Percentiles rank a stretch among this genome's conserved stretches.
phyloP scores from a whole-genome alignment of 768 basidiomycete genomes.

The Rhizopogon salebrosus region DNA sequence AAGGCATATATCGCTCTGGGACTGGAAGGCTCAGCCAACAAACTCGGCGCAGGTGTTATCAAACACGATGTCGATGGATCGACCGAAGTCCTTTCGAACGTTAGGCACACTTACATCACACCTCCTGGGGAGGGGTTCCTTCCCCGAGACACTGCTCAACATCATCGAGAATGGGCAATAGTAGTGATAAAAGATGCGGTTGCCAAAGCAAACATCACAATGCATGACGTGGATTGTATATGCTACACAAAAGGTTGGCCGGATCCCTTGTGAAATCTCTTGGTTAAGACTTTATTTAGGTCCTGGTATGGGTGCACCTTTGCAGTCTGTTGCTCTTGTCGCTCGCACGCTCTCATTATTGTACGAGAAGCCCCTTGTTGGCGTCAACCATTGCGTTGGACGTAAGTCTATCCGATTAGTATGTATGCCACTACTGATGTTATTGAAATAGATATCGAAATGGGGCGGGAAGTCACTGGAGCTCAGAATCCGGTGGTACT shows the following conservation, averaged over 20 bases:
- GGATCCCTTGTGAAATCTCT: neutral
- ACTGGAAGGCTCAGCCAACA: slow-evolving; percentile 97
- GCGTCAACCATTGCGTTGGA: slow-evolving; percentile 98
- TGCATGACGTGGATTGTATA: slow-evolving; percentile 87
- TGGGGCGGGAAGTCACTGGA: slow-evolving; percentile 92
- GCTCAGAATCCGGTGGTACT: slow-evolving; percentile 94
- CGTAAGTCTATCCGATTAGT: slow-evolving; percentile 48
- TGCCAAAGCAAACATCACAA: slow-evolving; percentile 55
- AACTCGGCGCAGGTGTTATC: slow-evolving; percentile 91
- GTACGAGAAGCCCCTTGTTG: slow-evolving; percentile 87
- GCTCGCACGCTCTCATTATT: slow-evolving; percentile 87
- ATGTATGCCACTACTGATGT: neutral
- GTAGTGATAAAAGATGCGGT: slow-evolving; percentile 78
- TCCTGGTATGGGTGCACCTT: slow-evolving; percentile 98
- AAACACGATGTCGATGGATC: slow-evolving; percentile 72
- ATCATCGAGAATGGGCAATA: slow-evolving; percentile 91
- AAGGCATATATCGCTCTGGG: slow-evolving; percentile 83
- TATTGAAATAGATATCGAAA: slow-evolving; percentile 80
- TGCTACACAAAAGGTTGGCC: slow-evolving; percentile 90
- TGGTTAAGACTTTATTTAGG: slow-evolving; percentile 41
- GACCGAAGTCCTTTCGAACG: slow-evolving; percentile 79
- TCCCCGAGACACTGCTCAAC: slow-evolving; percentile 90
- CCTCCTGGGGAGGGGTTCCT: slow-evolving; percentile 98
- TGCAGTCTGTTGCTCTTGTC: slow-evolving; percentile 92
- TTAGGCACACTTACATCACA: slow-evolving; percentile 98